These are phyloP conservation scores for Taphrina deformans DNA, from an alignment of 1,139 yeast species.

Conservation along the genomic window DNA sequence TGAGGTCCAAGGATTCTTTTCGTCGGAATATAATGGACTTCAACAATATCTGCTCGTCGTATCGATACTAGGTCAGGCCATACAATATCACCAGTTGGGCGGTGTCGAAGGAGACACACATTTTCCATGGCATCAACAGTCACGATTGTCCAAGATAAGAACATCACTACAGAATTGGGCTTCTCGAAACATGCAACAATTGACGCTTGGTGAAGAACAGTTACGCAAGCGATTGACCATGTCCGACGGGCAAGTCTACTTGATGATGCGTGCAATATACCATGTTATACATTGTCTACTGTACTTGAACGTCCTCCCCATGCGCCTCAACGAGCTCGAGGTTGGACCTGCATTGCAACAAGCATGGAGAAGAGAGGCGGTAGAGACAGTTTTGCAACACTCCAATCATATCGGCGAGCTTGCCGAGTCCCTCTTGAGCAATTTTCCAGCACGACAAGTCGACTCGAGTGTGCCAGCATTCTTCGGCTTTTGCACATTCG, in stretches of 20 bases:
- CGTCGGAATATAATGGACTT: neutral
- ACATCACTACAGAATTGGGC: slow-evolving; percentile 4
- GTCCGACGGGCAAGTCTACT: neutral
- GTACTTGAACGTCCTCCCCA: neutral
- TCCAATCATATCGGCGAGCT: slow-evolving; percentile 3
- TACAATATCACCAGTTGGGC: slow-evolving; percentile 5
- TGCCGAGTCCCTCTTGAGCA: neutral
- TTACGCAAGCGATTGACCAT: neutral
- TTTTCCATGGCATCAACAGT: slow-evolving; percentile 9
- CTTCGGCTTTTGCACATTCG: neutral
- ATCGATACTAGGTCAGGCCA: slow-evolving; percentile 2
- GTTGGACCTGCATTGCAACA: neutral
- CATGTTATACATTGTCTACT: neutral
- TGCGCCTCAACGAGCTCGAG: neutral
- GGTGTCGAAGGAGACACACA: slow-evolving; percentile 5
- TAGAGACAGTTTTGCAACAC: slow-evolving; percentile 4
- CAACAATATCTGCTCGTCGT: neutral
- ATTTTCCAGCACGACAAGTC: neutral
- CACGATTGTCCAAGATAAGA: slow-evolving; percentile 1
- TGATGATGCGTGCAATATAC: slow-evolving; percentile 7
- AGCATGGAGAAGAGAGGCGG: slow-evolving; percentile 4
- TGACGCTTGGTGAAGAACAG: neutral
- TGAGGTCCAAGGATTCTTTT: slow-evolving; percentile 1
- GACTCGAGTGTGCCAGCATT: slow-evolving; percentile 4
- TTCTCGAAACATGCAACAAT: neutral